A percentile compares a stretch with the other conserved stretches of the same genome.
phyloP scores from a whole-genome alignment of 805 yeast species.

The Cyberlindnera xishuangbannaensis region DNA sequence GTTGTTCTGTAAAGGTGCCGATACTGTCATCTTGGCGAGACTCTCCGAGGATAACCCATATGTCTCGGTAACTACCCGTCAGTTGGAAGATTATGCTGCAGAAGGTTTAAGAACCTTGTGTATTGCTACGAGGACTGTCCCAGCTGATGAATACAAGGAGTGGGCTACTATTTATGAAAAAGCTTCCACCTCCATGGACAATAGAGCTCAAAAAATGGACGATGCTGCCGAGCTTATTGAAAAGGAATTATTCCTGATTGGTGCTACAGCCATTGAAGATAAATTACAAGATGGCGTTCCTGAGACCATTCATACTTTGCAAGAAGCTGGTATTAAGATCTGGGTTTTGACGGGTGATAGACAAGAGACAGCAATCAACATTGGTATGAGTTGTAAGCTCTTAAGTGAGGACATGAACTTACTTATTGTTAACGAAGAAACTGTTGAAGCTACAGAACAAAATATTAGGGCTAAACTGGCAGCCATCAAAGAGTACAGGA shows the following conservation, averaged over 20 bases:
- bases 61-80: constrained; percentile 75
- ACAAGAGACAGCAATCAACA: constrained; percentile 97
- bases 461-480: constrained; percentile 71
- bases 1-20: constrained; percentile 95
- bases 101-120: constrained; percentile 95
- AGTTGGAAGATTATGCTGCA: constrained; percentile 92
- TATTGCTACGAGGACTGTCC: constrained; percentile 75
- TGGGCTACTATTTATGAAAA: constrained; percentile 67
- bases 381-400: constrained; percentile 96
- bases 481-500: constrained; percentile 63
- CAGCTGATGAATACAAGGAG: constrained; percentile 66
- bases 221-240: constrained; percentile 89
- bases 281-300: constrained; percentile 98
- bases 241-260: constrained; percentile 68
- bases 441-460: constrained; percentile 65
- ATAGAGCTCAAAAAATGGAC: constrained; percentile 74
- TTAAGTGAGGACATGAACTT: constrained; percentile 94
- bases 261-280: constrained; percentile 98
- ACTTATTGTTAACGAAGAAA: constrained; percentile 81
- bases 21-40: constrained; percentile 89
- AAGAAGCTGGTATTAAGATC: constrained; percentile 92
- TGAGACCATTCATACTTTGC: constrained; percentile 90
- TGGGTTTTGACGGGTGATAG: constrained; percentile 99
- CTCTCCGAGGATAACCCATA: constrained; percentile 68
- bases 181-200: constrained; percentile 76